Evolutionary conservation across 2,329 filamentous ascomycete genomes (phyloP), one percentile per base, ranked within the genome.

Genomic region (Trichoderma gracile): DNA sequence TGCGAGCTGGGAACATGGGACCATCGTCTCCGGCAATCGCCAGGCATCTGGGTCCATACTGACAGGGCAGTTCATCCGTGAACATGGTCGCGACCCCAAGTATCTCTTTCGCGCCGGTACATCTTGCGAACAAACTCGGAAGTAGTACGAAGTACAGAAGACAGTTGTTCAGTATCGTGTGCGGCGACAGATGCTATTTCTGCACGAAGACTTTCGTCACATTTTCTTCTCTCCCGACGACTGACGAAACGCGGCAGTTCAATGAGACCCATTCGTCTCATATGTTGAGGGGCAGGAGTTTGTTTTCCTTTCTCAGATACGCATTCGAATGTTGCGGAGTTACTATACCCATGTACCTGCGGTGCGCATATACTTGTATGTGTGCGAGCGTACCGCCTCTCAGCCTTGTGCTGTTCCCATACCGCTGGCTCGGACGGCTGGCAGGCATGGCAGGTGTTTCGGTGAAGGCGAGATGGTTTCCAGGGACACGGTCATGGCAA

Each of bases 381-480:
- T 50, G 53, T 4, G 19, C 53, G 49, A 60, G 43, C 8, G 42
- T 60, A 60, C 49, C 21, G 40, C 30, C 49, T 49, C 47, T 54
- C 56, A 65, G 63, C 63, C 63, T 65, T 55, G 50, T 25, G 47
- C 56, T 55, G 40, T 54, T 40, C 33, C 56, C 42, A 60, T 49
- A 21, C 56, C 49, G n/a, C 42, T 56, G 63, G 63, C 30, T 9
- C 30, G 9, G 60, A 50, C 60, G 27, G 59, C 15, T 12, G 42
- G 43, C 17, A 46, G 23, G 33, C 14, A 52, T n/a, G 43, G 38
- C 58, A 61, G 54, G 63, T 49, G 43, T 42, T 25, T 47, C 56
- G 63, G 56, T 60, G 63, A 50, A 23, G 21, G 42, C 55, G 30
- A 55, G 17, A 55, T 47, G 56, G 38, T 25, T 12, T 38, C 59